phyloP scores from a whole-genome alignment of 305 asterid genomes.

The Fraxinus nigra region DNA sequence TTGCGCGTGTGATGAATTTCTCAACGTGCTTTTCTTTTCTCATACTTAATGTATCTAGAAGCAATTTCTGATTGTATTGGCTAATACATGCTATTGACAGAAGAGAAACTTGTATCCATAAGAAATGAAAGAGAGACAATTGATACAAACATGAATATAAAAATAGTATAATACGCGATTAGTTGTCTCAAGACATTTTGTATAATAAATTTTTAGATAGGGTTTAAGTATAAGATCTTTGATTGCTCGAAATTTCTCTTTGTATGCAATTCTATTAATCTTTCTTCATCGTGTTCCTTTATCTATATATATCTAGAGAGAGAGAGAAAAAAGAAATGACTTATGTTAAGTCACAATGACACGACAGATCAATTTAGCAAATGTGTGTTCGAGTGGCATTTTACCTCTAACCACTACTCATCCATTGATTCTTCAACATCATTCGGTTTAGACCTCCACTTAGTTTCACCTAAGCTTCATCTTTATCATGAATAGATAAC shows the following conservation, averaged over 20 bases:
- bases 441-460: neutral
- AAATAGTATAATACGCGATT: constrained; percentile 2
- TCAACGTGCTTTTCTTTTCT: neutral
- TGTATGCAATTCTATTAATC: neutral
- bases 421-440: neutral
- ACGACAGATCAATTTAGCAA: neutral
- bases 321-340: neutral
- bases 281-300: neutral
- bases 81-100: constrained; percentile 45
- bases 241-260: constrained; percentile 4
- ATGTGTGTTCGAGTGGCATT: neutral
- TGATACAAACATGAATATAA: constrained; percentile 42
- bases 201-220: neutral
- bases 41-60: constrained; percentile 23
- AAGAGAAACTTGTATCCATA: constrained; percentile 43
- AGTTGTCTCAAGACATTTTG: neutral
- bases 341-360: neutral
- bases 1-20: neutral
- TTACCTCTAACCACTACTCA: neutral
- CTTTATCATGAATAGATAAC: neutral
- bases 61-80: constrained; percentile 25
- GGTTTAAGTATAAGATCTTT: neutral
- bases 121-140: constrained; percentile 42
- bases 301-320: neutral
- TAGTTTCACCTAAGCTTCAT: neutral